Evolutionary conservation across 2,329 filamentous ascomycete species (phyloP), one percentile per base, ranked within the genome.

Genomic region (Fusarium denticulatum): DNA sequence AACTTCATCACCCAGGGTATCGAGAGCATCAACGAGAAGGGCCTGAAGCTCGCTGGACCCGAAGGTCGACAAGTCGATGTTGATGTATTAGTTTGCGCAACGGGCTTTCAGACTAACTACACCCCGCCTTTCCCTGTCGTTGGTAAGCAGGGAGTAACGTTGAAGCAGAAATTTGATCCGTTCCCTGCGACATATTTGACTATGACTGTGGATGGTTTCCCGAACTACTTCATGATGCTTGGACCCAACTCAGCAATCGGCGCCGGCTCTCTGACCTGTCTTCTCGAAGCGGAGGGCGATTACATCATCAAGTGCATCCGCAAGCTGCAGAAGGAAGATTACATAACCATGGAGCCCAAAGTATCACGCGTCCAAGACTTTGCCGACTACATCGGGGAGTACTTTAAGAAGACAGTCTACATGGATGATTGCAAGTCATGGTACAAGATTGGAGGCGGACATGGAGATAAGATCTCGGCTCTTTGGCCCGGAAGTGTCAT

Each of bases 321-420:
- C 5, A 64, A 64, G n/a, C 24, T 64, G 0, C 60, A 64, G 24
- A 64, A 64, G 11, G 60, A 64, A 26, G 60, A 64, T 1, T 64
- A 64, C 16, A 3, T 28, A 7, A 58, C 56, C 4, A 58, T 58
- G 18, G 7, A 6, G 6, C 56, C 56, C 6, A 58, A 50, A 3
- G 7, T 11, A 30, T 13, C 56, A 2, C 42, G 56, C 1, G 56
- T 58, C 3, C 12, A 58, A 13, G 56, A 58, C 32, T 58, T 58
- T n/a, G 28, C 20, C 20, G n/a, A 49, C 2, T 58, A 30, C 2
- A 37, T 50, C 0, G 42, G 20, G 0, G 42, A 58, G 32, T 58
- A 58, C 2, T 58, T 58, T 12, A 58, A 37, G 11, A 58, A 58
- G 32, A 58, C 56, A 4, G 56, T 58, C 4, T 58, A 58, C 5